Evolutionary conservation across 176 grass and related monocot species (phyloP), one percentile per base, ranked within the genome.

Genomic region (Ampelocalamus luodianensis): DNA sequence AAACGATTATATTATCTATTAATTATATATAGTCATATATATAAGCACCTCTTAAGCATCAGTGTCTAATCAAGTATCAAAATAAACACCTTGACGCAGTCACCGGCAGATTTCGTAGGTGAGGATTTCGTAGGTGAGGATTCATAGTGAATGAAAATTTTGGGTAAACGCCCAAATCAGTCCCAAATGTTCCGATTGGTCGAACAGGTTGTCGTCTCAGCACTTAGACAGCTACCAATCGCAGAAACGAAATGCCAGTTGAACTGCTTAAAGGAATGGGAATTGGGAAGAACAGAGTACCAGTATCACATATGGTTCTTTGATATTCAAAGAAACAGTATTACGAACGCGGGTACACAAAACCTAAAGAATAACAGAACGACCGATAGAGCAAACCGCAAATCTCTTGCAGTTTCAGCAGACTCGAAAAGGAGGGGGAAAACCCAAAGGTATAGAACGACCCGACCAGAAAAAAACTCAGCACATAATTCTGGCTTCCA

Each of bases 331-430:
- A 76, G 44, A 5, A 12, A 56, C 32, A 13, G 60, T 83, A 71
- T 71, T 78, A 72, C 66, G 59, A 27, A 79, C 27, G 72, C 20
- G 68, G 15, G 44, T 76, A 63, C 71, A 71, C 29, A 40, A 63
- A 10, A 37, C 64, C 67, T 62, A 75, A 81, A 80, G 29, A 71
- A 65, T 58, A 78, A 40, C 10, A 22, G 1, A 38, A 53, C 13
- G 23, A 82, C 32, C 14, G 71, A 87, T 83, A 68, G 67, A 86
- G 50, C 6, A 86, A 90, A 90, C 88, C 39, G 65, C 78, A 81
- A 38, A 85, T 81, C 70, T 77, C 76, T 56, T 65, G 82, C 87
- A 68, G 87, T 85, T 83, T 50, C 39, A 83, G 79, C 39, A 83
- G 79, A 86, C 79, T 82, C 72, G 22, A 65, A 78, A 68, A 3